Conservation (phyloP, 768 basidiomycete species). For the Trametes cinnabarina region DNA sequence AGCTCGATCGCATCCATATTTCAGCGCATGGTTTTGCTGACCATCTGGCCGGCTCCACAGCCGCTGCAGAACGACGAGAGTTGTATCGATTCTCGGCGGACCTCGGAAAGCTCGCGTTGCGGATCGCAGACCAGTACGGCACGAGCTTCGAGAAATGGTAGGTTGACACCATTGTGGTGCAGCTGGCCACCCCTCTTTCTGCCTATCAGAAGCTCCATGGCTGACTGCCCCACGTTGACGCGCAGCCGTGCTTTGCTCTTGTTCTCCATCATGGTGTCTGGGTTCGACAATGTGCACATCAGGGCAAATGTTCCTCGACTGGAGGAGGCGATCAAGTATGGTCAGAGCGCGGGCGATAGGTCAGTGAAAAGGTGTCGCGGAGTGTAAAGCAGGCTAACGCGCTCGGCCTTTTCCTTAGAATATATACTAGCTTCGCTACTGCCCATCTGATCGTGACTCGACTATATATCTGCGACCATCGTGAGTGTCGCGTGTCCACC, state of each 20-base stretch:
- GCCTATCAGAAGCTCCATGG: no score
- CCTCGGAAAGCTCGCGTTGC: constrained; percentile 62
- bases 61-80: constrained; percentile 59
- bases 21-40: not conserved
- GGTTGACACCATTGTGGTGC: constrained; percentile 11
- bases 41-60: constrained; percentile 1
- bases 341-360: constrained; percentile 68
- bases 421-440: constrained; percentile 60
- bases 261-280: constrained; percentile 61
- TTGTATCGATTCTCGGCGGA: constrained; percentile 68
- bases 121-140: constrained; percentile 65
- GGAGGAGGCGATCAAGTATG: constrained; percentile 63
- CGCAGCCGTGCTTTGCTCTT: constrained; percentile 59
- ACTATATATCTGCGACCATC: constrained; percentile 59
- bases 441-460: constrained; percentile 54
- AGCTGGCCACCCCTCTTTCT: not conserved
- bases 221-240: not conserved
- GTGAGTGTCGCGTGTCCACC: constrained; percentile 37
- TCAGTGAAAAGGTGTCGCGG: constrained; percentile 24
- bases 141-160: constrained; percentile 68
- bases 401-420: constrained; percentile 34
- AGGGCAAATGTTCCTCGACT: constrained; percentile 59
- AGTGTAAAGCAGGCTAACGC: not conserved
- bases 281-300: constrained; percentile 65
- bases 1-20: not conserved